Evolutionary conservation across 352 stramenopile species (phyloP), one percentile per base, ranked within the genome.

Genomic region (Phytophthora pini): DNA sequence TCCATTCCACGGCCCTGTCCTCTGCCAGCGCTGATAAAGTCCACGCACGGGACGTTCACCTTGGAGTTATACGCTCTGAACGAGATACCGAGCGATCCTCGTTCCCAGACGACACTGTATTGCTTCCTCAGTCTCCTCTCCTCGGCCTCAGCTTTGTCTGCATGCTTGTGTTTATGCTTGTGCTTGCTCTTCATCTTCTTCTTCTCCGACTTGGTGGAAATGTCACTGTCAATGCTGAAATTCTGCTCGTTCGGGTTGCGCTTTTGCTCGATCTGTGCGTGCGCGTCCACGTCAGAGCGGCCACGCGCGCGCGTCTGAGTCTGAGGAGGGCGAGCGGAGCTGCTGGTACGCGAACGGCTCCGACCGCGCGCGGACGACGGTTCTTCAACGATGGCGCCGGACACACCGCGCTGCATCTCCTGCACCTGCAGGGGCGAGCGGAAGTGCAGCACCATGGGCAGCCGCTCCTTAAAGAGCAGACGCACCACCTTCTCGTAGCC

Each of bases 401-500:
- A 65, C 4, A 66, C 60, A 20, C 56, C 54, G 12, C 57, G 60
- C 34, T 56, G 46, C 5, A 61, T 29, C 50, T 72, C 66, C 5
- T 47, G 53, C 27, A 61, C 51, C 24, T 68, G 60, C 43, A 58
- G 67, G 26, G 79, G 78, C 46, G 84, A 87, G 58, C 84, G 84
- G 56, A 93, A 91, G 77, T 93, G 84, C 52, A 93, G 60, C 31
- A 91, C 76, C 68, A 93, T 82, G 5, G 84, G 84, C 34, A 93
- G 67, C 5, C 74, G 71, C 67, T 93, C 80, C 64, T 90, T 89
- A 65, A 90, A 93, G n/a, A 93, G 77, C 70, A 86, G 70, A 15
- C 82, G 82, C 50, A 93, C 80, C 20, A 89, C 84, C 61, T 90
- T 90, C 47, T 90, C 82, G 70, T 90, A 93, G n/a, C 82, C 82